Evolutionary conservation across 768 basidiomycete species (phyloP), one percentile per base, ranked within the genome.

Genomic region (Grammothele lineata): DNA sequence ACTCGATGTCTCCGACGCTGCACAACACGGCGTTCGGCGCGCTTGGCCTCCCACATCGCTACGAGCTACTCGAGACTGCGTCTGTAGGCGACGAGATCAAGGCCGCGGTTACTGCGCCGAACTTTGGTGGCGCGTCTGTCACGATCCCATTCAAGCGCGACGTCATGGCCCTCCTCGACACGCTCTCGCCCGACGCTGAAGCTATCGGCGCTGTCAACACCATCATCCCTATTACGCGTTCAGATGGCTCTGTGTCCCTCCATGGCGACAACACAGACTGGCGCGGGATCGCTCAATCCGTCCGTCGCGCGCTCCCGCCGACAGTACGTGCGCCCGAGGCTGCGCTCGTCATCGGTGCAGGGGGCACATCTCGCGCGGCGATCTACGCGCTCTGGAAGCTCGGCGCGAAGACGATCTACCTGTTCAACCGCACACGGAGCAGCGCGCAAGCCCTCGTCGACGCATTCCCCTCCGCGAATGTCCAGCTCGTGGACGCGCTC

Each of bases 181-280:
- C 70, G 43, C 66, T 97, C 34, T 87, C 93, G 0, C 79, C 82
- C 0, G 83, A 92, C 18, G 96, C 93, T 1, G 70, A 81, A 56
- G 71, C 78, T 3, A 93, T 99, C 49, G 96, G 96, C 0, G 96
- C 96, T 0, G 91, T 98, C 54, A 98, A 99, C 65, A 98, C 94
- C 36, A 78, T 98, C 64, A 75, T 92, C 15, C 83, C 86, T 2
- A 58, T 58, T 3, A 66, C 60, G 8, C 58, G 65, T 7, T 60
- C 66, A 1, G 67, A 70, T 25, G 77, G 76, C 2, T 61, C 66
- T 2, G 66, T 67, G 8, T 68, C 74, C n/a, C 71, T 98, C 15
- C 73, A 78, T 36, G 96, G 96, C 2, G 93, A 98, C 59, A 99
- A 98, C 69, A 96, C 94, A 0, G 96, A 98, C 60, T 98, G 95